phyloP scores from a whole-genome alignment of 2,329 filamentous ascomycete species.

The Diaporthe ampelina region DNA sequence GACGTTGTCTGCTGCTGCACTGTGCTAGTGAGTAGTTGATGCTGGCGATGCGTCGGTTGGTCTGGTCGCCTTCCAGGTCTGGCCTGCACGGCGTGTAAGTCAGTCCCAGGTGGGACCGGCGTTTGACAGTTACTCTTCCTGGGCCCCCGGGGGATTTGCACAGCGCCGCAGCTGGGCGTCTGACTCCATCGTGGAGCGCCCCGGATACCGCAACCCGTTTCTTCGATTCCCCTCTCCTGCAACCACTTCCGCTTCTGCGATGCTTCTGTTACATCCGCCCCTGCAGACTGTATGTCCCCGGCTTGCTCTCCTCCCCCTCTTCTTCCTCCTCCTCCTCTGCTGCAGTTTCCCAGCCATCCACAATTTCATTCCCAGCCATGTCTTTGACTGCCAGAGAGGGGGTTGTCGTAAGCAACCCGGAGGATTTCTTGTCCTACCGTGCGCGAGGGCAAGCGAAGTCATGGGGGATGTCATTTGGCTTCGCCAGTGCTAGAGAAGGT shows the following conservation, averaged over 20 bases:
- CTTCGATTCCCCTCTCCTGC: conserved; percentile 29
- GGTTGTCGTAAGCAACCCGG: neutral
- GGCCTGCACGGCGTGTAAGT: conserved; percentile 29
- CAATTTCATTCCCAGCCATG: conserved; percentile 22
- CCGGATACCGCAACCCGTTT: conserved; percentile 5
- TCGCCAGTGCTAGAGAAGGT: neutral
- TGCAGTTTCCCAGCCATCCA: conserved; percentile 21
- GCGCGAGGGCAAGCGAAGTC: neutral
- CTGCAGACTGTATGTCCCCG: conserved; percentile 10
- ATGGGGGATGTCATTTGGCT: conserved; percentile 6
- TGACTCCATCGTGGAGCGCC: conserved; percentile 28
- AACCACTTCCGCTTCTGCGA: conserved; percentile 32
- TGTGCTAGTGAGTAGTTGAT: neutral
- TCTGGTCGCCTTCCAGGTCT: neutral
- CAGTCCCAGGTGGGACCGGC: conserved; percentile 15
- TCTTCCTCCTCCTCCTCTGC: neutral
- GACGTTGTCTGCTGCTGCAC: conserved; percentile 1
- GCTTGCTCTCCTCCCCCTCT: neutral
- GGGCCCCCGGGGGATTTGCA: conserved; percentile 28
- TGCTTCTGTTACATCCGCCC: conserved; percentile 26
- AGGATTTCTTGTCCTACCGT: neutral
- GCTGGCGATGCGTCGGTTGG: neutral
- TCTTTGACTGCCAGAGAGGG: neutral
- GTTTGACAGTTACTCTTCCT: conserved; percentile 14
- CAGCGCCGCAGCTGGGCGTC: conserved; percentile 16